Evolutionary conservation across 148 eudicot species (phyloP).

Genomic region (Vaccinium corymbosum): DNA sequence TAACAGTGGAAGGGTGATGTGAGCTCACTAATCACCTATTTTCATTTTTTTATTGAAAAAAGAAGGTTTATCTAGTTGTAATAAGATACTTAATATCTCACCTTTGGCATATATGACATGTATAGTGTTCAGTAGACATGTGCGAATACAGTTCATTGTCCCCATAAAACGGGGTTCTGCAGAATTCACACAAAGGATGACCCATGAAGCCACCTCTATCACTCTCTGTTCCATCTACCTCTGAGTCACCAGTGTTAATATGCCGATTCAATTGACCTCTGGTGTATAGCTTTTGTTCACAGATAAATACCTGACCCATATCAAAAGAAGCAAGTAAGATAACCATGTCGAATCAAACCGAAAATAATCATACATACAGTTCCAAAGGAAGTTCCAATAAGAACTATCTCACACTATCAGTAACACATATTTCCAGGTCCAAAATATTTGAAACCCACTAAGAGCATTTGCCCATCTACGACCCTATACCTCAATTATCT

Average conservation of each 20-base stretch:
- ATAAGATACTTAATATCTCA: constrained; percentile 24
- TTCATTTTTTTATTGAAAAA: not conserved
- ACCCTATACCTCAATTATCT: not conserved
- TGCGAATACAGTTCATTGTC: constrained; percentile 90
- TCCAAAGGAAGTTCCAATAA: not conserved
- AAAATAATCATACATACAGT: not conserved
- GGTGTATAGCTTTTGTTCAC: constrained; percentile 91
- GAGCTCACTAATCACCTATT: not conserved
- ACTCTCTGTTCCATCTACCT: constrained; percentile 93
- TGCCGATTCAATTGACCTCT: constrained; percentile 83
- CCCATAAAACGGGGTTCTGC: constrained; percentile 76
- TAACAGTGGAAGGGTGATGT: not conserved
- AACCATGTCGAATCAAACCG: not conserved
- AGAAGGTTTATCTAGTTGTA: not conserved
- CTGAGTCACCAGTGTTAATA: constrained; percentile 81
- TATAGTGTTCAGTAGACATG: constrained; percentile 81
- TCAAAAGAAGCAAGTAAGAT: constrained; percentile 10
- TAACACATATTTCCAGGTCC: not conserved
- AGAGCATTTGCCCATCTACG: not conserved
- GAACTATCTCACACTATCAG: not conserved
- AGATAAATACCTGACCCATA: constrained; percentile 71
- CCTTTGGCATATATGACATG: constrained; percentile 95
- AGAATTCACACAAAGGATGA: constrained; percentile 93
- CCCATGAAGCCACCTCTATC: constrained; percentile 97
- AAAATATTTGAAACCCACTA: not conserved